phyloP scores from a whole-genome alignment of 2,329 filamentous ascomycete genomes.

The Diaporthe vaccinii region DNA sequence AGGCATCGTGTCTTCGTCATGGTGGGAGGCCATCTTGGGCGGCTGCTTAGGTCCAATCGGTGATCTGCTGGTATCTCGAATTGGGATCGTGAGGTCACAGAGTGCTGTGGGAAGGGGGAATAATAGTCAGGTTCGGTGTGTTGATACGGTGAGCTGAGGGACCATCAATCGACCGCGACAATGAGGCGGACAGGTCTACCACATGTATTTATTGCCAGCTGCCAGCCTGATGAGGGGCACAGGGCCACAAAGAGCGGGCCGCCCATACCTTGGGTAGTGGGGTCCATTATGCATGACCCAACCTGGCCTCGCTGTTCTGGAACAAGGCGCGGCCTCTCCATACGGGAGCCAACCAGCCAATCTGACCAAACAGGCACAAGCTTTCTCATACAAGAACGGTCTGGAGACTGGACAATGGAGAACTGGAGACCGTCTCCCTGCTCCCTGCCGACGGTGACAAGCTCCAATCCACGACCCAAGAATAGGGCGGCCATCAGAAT shows the following conservation, averaged over 20 bases:
- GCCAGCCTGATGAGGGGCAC: slow-evolving; percentile 39
- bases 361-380: neutral
- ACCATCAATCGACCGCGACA: slow-evolving; percentile 27
- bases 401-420: slow-evolving; percentile 8
- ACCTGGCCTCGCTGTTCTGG: slow-evolving; percentile 35
- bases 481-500: neutral
- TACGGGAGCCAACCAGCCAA: slow-evolving; percentile 2
- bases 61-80: neutral
- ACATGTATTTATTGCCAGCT: slow-evolving; percentile 38
- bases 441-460: slow-evolving; percentile 29
- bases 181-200: slow-evolving; percentile 39
- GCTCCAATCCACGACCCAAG: slow-evolving; percentile 16
- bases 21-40: slow-evolving; percentile 73
- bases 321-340: slow-evolving; percentile 32
- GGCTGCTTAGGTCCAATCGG: slow-evolving; percentile 1
- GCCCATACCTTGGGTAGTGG: slow-evolving; percentile 8
- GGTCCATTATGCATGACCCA: slow-evolving; percentile 19
- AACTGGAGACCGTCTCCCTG: slow-evolving; percentile 1
- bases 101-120: slow-evolving; percentile 12
- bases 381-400: slow-evolving; percentile 18
- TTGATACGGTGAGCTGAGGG: slow-evolving; percentile 39
- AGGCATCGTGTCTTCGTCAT: slow-evolving; percentile 86
- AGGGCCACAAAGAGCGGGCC: slow-evolving; percentile 33
- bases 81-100: neutral
- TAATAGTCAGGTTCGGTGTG: neutral